Evolutionary conservation across 2,329 filamentous ascomycete species (phyloP), one percentile per base, ranked within the genome.

Genomic region (Fusarium albidum): DNA sequence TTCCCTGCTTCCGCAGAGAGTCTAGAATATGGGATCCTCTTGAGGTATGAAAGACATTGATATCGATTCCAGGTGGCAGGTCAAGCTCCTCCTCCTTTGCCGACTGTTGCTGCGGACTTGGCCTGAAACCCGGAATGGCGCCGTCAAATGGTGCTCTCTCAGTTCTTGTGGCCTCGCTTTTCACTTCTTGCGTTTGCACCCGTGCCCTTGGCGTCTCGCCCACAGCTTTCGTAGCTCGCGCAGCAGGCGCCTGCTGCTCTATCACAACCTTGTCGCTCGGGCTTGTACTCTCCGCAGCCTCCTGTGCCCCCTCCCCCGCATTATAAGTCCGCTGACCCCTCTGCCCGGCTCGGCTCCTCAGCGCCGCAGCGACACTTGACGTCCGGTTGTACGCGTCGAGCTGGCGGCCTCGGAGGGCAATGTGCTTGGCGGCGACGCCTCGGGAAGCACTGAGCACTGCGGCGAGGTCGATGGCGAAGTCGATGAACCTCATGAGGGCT

Each of bases 401-500:
- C 70, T 86, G 83, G 35, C 78, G 75, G 50, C 77, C 70, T 59
- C 85, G 79, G 45, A 88, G 75, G 52, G 82, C 83, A 41, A 83
- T 69, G 71, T 88, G 86, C 70, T 82, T 86, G 41, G 80, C 73
- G 41, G 87, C 88, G 55, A 93, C 81, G 28, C 83, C 83, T 54
- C 86, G 83, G 43, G 89, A 88, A 69, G 86, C 89, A 77, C 82
- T 85, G 71, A 89, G 79, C 60, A 93, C 79, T 55, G 87, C 84
- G 63, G 87, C 85, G 65, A 89, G 77, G 76, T 93, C 90, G 69
- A 92, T 78, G 58, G 80, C 76, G 68, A 81, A 84, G 75, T 83
- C 87, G 75, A 82, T 83, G 80, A 85, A 77, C 72, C 82, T 77
- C 83, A 86, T 86, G 63, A 54, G 64, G 58, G 64, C 38, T 38